Base-by-base conservation (phyloP, 139 green algal species). In the Choricystis sp. region DNA sequence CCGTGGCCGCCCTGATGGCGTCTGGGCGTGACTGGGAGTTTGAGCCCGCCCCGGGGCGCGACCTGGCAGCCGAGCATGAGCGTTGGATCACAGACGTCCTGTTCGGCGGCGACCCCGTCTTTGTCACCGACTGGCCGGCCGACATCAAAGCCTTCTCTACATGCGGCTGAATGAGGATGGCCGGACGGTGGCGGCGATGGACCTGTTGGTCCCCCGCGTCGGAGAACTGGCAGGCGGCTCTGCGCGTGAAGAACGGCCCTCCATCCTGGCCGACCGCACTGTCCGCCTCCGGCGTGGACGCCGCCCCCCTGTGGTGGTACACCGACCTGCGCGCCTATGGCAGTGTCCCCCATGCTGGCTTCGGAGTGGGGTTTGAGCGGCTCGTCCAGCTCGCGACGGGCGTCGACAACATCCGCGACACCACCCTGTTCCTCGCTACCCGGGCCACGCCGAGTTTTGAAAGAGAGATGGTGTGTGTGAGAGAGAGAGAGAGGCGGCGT, bases 171-270 rank as follows among this genome's bases (percentile, higher is more conserved):
- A 99, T 73, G 83, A 91, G 29, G 93, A 99, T 71, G 78, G 78
- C 68, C 94, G 91, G 77, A 99, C 93, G 0, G 93, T 99, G 30
- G 92, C 92, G 20, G 93, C 93, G 49, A 99, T 99, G 86, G 93
- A 99, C 72, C 84, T 99, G 65, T 78, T 99, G 60, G 93, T 97
- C 70, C 92, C 92, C 26, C 84, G 85, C 66, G 90, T 88, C 16
- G 89, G 89, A 4, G 89, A 96, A 80, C 84, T 96, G n/a, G 87
- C 95, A 52, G 89, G 89, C 40, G 89, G 89, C 3, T 84, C 70
- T 23, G 86, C 95, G 77, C 76, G 89, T 49, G 89, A 96, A 74
- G 89, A 96, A 57, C 72, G 79, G 40, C 76, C 81, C 4, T 83
- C 85, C 48, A 71, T 90, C 31, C 77, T 95, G 61, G 56, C 78